Evolutionary conservation across 192 early-diverging fungal genomes (phyloP).

Genomic region (Phycomyces nitens): DNA sequence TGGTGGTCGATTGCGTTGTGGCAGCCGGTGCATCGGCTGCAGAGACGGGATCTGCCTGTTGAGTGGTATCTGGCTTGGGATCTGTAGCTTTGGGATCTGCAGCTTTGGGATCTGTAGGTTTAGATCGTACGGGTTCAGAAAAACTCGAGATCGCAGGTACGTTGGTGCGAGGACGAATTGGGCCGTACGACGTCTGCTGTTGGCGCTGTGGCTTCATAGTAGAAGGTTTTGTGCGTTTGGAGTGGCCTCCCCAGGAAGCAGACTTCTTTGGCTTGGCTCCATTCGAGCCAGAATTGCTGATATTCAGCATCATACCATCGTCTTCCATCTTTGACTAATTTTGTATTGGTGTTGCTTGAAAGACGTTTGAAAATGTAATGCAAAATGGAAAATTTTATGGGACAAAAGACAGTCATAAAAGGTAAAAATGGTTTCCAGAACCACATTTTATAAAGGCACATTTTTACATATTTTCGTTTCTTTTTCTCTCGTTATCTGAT

Average conservation of each 20-base stretch:
- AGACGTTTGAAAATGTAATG: background rate
- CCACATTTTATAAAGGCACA: too few species aligned
- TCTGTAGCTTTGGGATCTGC: conserved; percentile 24
- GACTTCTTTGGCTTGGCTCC: conserved; percentile 24
- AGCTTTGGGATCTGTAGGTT: conserved; percentile 36
- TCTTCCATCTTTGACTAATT: conserved; percentile 49
- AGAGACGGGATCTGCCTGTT: conserved; percentile 19
- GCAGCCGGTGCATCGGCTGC: conserved; percentile 12
- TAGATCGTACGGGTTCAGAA: conserved; percentile 1
- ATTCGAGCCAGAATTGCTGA: conserved; percentile 35
- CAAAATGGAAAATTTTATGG: conserved; percentile 4
- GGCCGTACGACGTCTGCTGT: background rate
- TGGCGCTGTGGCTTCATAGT: conserved; percentile 12
- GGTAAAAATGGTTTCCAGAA: too few species aligned
- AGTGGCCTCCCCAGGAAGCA: conserved; percentile 37
- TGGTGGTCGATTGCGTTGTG: conserved; percentile 18
- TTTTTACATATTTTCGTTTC: background rate
- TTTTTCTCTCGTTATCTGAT: background rate
- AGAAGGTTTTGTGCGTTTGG: conserved; percentile 24
- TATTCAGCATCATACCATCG: conserved; percentile 70
- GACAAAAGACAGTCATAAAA: background rate
- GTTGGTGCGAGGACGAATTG: background rate
- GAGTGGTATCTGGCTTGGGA: conserved; percentile 23
- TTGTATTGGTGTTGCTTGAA: background rate
- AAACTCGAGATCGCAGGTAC: conserved; percentile 6